Evolutionary conservation across 2,329 filamentous ascomycete genomes (phyloP).

Genomic region (Beauveria rudraprayagi): DNA sequence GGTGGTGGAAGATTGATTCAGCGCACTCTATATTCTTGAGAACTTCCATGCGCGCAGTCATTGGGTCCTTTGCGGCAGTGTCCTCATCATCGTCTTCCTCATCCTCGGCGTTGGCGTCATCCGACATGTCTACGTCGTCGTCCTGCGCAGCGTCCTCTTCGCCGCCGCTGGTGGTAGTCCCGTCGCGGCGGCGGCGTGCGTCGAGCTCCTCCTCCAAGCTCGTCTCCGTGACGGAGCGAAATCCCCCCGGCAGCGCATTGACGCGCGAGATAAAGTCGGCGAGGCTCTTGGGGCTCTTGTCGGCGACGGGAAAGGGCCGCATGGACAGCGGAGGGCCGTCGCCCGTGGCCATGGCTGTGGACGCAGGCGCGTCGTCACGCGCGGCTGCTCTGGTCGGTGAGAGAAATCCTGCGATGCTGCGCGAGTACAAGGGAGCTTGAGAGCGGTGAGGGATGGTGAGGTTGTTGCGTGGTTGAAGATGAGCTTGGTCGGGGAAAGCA

Average conservation of each 20-base stretch:
- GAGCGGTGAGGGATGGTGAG: background rate
- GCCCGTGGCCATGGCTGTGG: conserved; percentile 21
- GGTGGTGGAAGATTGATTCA: background rate
- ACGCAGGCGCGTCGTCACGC: no score
- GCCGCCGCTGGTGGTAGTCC: conserved; percentile 24
- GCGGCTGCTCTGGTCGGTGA: no score
- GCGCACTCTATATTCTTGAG: conserved; percentile 48
- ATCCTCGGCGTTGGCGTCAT: conserved; percentile 37
- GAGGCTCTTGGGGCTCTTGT: conserved; percentile 53
- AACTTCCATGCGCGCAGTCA: conserved; percentile 49
- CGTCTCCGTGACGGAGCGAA: conserved; percentile 70
- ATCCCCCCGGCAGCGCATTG: conserved; percentile 68
- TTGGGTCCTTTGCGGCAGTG: conserved; percentile 36
- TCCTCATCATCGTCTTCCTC: conserved; percentile 37
- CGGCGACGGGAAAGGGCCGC: conserved; percentile 40
- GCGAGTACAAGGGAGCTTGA: no score
- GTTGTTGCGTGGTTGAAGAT: background rate
- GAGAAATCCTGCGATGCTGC: no score
- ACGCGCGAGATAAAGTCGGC: conserved; percentile 71
- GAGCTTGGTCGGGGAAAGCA: background rate
- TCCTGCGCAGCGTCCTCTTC: conserved; percentile 38
- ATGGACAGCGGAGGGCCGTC: conserved; percentile 29
- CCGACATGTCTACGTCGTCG: conserved; percentile 36
- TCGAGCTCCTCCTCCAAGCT: conserved; percentile 61
- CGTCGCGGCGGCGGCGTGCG: conserved; percentile 30